Evolutionary conservation across 208 protist genomes (phyloP), one percentile per base, ranked within the genome.

Genomic region (Novymonas esmeraldas): DNA sequence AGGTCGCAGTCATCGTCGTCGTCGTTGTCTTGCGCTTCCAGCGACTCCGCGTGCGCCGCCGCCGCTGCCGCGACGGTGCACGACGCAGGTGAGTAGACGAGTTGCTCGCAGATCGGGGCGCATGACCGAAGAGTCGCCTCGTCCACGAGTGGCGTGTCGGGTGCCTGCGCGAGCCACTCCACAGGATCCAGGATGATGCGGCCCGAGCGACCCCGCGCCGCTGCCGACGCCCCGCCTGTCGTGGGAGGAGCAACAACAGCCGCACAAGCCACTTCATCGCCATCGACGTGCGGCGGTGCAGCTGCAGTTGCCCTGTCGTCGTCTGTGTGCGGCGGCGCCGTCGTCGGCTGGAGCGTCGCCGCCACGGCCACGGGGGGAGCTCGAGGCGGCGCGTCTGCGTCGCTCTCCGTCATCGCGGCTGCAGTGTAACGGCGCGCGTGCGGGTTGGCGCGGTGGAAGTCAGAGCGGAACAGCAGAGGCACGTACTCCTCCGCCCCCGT

Each of bases 121-220:
- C 34, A 54, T 4, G 52, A 36, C 33, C 55, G 14, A 28, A 89
- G 65, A 11, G 70, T 5, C 10, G 52, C 70, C n/a, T 26, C 10
- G 22, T 77, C 64, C 80, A 90, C 79, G 14, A 87, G 76, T 6
- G 84, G 84, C 2, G 73, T 67, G 58, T 81, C 68, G 0, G 67
- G 5, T 6, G 72, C 45, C 61, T 87, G 71, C 0, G 75, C 50
- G 13, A 90, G 63, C 81, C 81, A 90, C 67, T 79, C 49, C 9
- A 90, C 70, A 1, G 81, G 81, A 48, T 90, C 84, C 10, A 83
- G 29, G 44, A 87, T 81, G 36, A 79, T 49, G 6, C 9, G 54
- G 3, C 39, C 46, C 3, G 73, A n/a, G 36, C 51, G 55, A 14
- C 50, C 42, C 20, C n/a, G 42, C 9, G 20, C 6, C 41, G 36